These are phyloP conservation scores for Hericium rajendrae DNA, from an alignment of 768 basidiomycete genomes.

Conservation along the genomic window DNA sequence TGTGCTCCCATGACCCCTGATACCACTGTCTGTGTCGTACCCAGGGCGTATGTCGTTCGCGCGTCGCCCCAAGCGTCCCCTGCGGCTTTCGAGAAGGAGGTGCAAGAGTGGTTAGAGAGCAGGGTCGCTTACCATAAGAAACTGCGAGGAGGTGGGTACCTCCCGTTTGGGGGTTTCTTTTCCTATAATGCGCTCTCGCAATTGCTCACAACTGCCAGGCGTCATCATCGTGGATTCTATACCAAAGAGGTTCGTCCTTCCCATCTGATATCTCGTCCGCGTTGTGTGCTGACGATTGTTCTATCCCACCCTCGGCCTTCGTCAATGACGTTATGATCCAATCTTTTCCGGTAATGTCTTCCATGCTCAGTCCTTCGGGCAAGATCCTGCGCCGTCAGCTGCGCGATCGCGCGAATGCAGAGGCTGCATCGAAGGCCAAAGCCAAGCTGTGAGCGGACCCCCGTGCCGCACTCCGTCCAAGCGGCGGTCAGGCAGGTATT, in stretches of 20 bases:
- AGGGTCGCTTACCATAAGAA: constrained; percentile 70
- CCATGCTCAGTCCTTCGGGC: constrained; percentile 54
- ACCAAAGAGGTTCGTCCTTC: constrained; percentile 50
- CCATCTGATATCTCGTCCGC: neutral
- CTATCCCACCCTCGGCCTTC: too few relatives aligned
- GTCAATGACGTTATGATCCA: too few relatives aligned
- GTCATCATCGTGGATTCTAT: constrained; percentile 52
- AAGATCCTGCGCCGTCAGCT: constrained; percentile 80
- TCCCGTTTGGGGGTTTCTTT: neutral
- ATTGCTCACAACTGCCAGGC: neutral
- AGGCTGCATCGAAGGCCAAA: constrained; percentile 17
- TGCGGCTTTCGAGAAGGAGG: constrained; percentile 29
- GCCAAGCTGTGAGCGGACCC: neutral
- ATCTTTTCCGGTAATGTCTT: too few relatives aligned
- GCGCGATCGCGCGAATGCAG: constrained; percentile 54
- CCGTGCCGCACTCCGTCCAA: too few relatives aligned
- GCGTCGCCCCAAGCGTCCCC: constrained; percentile 27
- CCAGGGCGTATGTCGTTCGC: constrained; percentile 57
- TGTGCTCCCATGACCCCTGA: neutral
- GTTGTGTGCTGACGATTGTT: neutral
- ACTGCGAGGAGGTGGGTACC: constrained; percentile 47
- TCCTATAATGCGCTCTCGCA: neutral
- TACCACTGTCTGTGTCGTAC: neutral
- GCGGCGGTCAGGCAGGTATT: too few relatives aligned
- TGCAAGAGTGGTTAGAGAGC: constrained; percentile 54